Evolutionary conservation across 148 eudicot species (phyloP), one percentile per base, ranked within the genome.

Genomic region (Rheum nobile): DNA sequence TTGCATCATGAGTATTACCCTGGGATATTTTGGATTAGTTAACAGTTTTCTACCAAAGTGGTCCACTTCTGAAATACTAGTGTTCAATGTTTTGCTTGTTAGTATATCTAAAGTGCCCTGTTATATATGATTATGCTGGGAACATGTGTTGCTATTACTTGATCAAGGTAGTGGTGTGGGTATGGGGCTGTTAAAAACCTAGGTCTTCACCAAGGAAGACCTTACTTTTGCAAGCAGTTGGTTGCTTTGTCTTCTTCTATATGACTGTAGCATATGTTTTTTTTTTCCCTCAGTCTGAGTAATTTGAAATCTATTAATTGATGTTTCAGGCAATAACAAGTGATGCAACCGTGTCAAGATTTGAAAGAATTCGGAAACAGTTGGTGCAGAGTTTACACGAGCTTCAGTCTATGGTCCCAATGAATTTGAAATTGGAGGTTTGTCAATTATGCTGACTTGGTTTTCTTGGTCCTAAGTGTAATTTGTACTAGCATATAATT

Each of bases 241-340:
- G 9, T 61, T 61, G 67, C 16, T 61, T 61, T 29, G 34, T 61
- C 67, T 61, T 61, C 35, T 32, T 65, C 14, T 29, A 14, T 65
- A 16, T 31, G n/a, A 65, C 28, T 21, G 72, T 3, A n/a, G 9
- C 72, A 26, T 61, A 16, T 26, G n/a, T 29, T 65, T 4, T 65
- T 71, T 22, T 31, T 32, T 11, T 34, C 5, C 26, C 1, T 24
- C 42, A 21, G 17, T 38, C 12, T 37, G 21, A 2, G 28, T 4
- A 73, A 10, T 35, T 37, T 41, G 28, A 11, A 71, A 34, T 19
- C 7, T 71, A 21, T 39, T 71, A 41, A 50, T 38, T 29, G 67
- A 42, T 69, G 73, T 74, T 74, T 76, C 86, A 93, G 98, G 98
- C 98, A 71, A 80, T 91, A 65, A 91, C 88, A n/a, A 92, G 92